Evolutionary conservation across 371 early-diverging fungal genomes (phyloP), one percentile per base, ranked within the genome.

Genomic region (Catenaria anguillulae): DNA sequence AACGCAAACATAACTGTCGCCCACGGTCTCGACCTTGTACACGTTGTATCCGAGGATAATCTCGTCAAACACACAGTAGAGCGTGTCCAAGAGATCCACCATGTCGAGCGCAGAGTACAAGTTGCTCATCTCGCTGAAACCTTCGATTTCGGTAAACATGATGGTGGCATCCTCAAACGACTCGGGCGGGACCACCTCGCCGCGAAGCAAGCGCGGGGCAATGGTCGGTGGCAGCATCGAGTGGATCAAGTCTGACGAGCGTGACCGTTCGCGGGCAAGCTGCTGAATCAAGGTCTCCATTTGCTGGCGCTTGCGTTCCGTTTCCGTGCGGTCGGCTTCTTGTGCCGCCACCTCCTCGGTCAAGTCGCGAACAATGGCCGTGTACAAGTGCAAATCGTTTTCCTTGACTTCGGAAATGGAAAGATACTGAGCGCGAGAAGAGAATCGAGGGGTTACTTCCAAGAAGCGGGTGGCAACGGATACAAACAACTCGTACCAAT

Each of bases 181-280:
- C 56, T 67, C 55, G 31, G 74, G 71, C 55, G 66, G 66, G 4
- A 72, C 67, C 2, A 60, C 62, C 12, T 59, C 55, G 36, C 71
- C 72, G 24, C 56, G 60, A 45, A 68, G 69, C 40, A 73, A 45
- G n/a, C 69, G 63, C 23, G 67, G 69, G 37, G 69, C 65, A 17
- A 73, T 66, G 56, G 69, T 64, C 12, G 56, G 55, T 29, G 75
- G 75, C 36, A 75, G 72, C 68, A 73, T 72, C 63, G 68, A 64
- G 23, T 68, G 66, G 31, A 73, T 45, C 15, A 73, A 63, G 24
- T 40, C 66, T 58, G 70, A 62, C 37, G 67, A 62, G 55, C 66
- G 61, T 4, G 24, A 33, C n/a, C 48, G 24, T 19, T 54, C 24
- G 29, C 33, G 23, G 29, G 56, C 61, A 12, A 69, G 21, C 59